A percentile compares a stretch with the other conserved stretches of the same genome.
Conservation (phyloP, 805 yeast species). For the Limtongozyma cylindracea region DNA sequence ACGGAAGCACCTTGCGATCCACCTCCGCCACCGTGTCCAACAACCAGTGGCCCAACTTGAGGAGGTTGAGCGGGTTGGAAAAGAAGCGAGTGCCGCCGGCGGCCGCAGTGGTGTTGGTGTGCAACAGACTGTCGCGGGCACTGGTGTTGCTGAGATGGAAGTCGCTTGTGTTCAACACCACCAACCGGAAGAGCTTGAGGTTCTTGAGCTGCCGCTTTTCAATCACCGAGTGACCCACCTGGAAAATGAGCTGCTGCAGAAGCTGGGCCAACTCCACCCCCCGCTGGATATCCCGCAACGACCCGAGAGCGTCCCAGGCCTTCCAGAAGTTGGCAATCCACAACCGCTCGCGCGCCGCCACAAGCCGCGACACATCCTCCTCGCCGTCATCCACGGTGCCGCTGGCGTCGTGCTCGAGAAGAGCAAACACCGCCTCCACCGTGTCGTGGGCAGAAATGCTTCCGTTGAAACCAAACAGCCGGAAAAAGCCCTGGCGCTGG, state of each 20-base stretch:
- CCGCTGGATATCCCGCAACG: constrained; percentile 23
- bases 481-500: constrained; percentile 62
- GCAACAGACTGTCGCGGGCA: no score
- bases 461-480: constrained; percentile 75
- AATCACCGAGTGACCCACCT: constrained; percentile 72
- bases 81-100: constrained; percentile 50
- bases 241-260: constrained; percentile 62
- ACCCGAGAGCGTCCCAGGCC: constrained; percentile 29
- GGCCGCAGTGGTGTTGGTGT: no score
- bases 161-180: constrained; percentile 66
- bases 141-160: no score
- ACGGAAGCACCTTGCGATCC: constrained; percentile 25
- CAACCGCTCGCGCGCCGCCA: constrained; percentile 21
- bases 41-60: constrained; percentile 77
- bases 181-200: constrained; percentile 56
- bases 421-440: constrained; percentile 70
- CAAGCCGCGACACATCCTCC: constrained; percentile 6
- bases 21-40: constrained; percentile 72
- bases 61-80: constrained; percentile 64
- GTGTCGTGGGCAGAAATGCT: constrained; percentile 79
- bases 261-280: constrained; percentile 73
- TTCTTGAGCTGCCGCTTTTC: constrained; percentile 66
- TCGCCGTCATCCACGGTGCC: constrained; percentile 3
- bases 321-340: constrained; percentile 59
- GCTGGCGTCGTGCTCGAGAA: constrained; percentile 39